A percentile compares a stretch with the other conserved stretches of the same genome.
Conservation (phyloP, 805 yeast genomes). For the Cyberlindnera misumaiensis region DNA sequence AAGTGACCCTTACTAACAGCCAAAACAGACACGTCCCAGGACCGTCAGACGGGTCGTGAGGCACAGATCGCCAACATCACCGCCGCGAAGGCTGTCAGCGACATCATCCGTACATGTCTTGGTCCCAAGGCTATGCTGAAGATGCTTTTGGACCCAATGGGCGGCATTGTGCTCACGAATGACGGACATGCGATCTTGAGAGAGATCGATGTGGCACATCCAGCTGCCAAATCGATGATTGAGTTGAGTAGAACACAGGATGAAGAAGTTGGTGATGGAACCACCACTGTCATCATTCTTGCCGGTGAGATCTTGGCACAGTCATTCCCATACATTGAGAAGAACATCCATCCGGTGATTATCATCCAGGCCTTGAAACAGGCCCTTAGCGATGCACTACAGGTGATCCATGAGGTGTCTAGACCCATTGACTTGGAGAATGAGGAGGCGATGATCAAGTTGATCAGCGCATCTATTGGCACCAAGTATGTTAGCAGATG, state of each 20-base stretch:
- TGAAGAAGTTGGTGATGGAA: constrained; percentile 98
- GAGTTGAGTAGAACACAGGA: constrained; percentile 96
- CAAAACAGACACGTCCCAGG: constrained; percentile 61
- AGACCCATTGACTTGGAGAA: constrained; percentile 76
- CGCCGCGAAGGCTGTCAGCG: constrained; percentile 99
- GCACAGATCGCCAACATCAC: constrained; percentile 96
- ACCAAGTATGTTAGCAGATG: constrained; percentile 90
- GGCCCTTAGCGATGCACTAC: constrained; percentile 86
- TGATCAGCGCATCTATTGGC: constrained; percentile 89
- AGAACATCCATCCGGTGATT: constrained; percentile 94
- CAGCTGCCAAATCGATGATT: constrained; percentile 98
- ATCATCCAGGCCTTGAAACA: constrained; percentile 90
- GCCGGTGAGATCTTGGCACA: constrained; percentile 98
- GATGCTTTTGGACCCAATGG: constrained; percentile 92
- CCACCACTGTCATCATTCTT: constrained; percentile 92
- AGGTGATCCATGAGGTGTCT: constrained; percentile 77
- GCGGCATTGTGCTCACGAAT: constrained; percentile 92
- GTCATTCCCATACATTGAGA: constrained; percentile 88
- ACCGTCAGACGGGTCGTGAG: constrained; percentile 92
- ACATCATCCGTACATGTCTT: constrained; percentile 92
- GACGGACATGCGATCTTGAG: constrained; percentile 98
- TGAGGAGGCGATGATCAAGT: constrained; percentile 79
- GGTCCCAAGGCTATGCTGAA: constrained; percentile 99
- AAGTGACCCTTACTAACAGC: constrained; percentile 3
- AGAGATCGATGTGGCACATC: constrained; percentile 96